Evolutionary conservation across 106 monocot species (phyloP), one percentile per base, ranked within the genome.

Genomic region (Acanthochlamys bracteata): DNA sequence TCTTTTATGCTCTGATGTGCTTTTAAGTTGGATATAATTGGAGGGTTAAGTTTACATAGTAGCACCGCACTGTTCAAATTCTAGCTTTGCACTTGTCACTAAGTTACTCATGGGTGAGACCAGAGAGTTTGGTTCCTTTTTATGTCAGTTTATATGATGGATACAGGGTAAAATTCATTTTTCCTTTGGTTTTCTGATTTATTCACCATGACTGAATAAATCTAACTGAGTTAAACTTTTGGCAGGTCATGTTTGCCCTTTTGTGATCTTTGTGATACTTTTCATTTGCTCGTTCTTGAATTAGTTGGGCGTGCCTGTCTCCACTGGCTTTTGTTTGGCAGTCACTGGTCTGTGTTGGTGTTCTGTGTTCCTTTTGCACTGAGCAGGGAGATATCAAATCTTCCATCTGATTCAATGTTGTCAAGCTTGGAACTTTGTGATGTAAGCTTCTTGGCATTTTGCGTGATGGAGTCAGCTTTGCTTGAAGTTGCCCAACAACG

Each of bases 141-240:
- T 26, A 43, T 24, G 4, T 33, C 33, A 33, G 21, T 26, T 33
- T 23, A 9, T 15, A 25, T 24, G 16, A 25, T 51, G 24, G 52
- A 20, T 10, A 53, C 54, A 27, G 25, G 66, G 66, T 66, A 66
- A 65, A 66, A 0, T 66, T 66, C 54, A 66, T 66, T 39, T 0
- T 66, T 66, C n/a, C 23, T 27, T 53, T 26, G 53, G 17, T 66
- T 15, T 20, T 20, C 27, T 4, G 20, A 45, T 71, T 62, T 62
- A 11, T 61, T 71, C 61, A 61, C 39, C 58, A 61, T 40, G 12
- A 49, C 52, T 41, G 39, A 54, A 59, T 69, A 55, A 45, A 23
- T 54, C 64, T 63, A 64, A 55, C n/a, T 24, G 6, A 39, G 41
- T 52, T 61, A 61, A 71, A 24, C 40, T 72, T 72, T 64, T 72